Base-by-base conservation (phyloP, 2,329 filamentous ascomycete genomes). In the Cordyceps farinosa region DNA sequence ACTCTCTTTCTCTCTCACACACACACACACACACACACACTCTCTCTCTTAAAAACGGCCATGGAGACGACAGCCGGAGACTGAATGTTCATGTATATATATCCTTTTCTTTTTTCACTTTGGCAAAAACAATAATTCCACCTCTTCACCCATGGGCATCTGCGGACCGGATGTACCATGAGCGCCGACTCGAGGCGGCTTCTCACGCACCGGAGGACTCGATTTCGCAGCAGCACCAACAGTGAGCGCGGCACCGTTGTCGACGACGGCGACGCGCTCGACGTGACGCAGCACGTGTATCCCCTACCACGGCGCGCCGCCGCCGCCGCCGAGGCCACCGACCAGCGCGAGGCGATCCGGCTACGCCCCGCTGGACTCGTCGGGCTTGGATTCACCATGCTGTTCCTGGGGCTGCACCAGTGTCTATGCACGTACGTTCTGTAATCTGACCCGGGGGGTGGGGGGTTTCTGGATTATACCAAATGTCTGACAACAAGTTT, bases 341-440 rank as follows among this genome's bases (percentile, higher is more conserved):
- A 40, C 22, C 32, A 44, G 34, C 5, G 7, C n/a, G 15, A 29
- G 9, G 36, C 3, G 5, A 13, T n/a, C 2, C 9, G 32, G 8
- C n/a, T 50, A 3, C 47, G 42, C 10, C 56, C 56, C 4, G 56
- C 56, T 27, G 45, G 22, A 6, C n/a, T 52, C 4, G 50, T 52
- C n/a, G 48, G 38, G 1, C 48, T 61, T 13, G 58, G 47, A 2
- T 27, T 52, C 11, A 22, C 48, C 22, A 45, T 53, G 58, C 30
- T 61, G 27, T 45, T 53, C 13, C 27, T 53, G 38, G 58, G 58
- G 13, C n/a, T 61, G 36, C n/a, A 61, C 30, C 58, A 53, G 29
- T 61, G 48, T 17, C 5, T 61, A 3, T 53, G n/a, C 44, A 44
- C n/a, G 58, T 61, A 44, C 15, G 58, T 61, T 53, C 13, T 53